Evolutionary conservation across 495 filamentous ascomycete species (phyloP), one percentile per base, ranked within the genome.

Genomic region (Daldinia decipiens): DNA sequence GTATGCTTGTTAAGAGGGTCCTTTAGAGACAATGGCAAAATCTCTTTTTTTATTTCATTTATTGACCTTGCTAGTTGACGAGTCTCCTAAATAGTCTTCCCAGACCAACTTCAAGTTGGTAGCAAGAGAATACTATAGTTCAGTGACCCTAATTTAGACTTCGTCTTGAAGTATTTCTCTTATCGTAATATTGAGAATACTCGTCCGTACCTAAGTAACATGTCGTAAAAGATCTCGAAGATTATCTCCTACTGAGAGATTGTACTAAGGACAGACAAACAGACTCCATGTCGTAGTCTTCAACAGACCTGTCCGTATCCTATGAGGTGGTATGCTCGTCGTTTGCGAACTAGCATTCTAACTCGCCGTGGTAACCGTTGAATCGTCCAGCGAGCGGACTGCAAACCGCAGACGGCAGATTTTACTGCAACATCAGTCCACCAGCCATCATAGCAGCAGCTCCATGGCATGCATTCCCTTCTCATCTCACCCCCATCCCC

Each of bases 401-500:
- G 51, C 15, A 13, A 26, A 53, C 32, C 9, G 19, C 39, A 43
- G 15, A 6, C 39, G 1, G 39, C 17, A 7, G 39, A 19, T 43
- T 17, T 11, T 43, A 43, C n/a, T 8, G 2, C 6, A 8, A 57
- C 7, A 15, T 32, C n/a, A 36, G 15, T 5, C 39, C 17, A 45
- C 4, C n/a, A 17, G 29, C 39, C 21, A 58, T 8, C 31, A n/a
- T 11, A 15, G 52, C 36, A n/a, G 17, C 38, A 50, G 5, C 17
- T 45, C 47, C 24, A 3, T 6, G 17, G n/a, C n/a, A n/a, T n/a
- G 13, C 15, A 40, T 29, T 21, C 31, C 0, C 27, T 26, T 38
- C 21, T 26, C 19, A 5, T 19, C 11, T 24, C 21, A 24, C 2
- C 21, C 54, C 81, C 77, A 82, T 9, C 17, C 2, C 17, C 2